Evolutionary conservation across 805 yeast genomes (phyloP).

Genomic region (Metschnikowia dekortorum): DNA sequence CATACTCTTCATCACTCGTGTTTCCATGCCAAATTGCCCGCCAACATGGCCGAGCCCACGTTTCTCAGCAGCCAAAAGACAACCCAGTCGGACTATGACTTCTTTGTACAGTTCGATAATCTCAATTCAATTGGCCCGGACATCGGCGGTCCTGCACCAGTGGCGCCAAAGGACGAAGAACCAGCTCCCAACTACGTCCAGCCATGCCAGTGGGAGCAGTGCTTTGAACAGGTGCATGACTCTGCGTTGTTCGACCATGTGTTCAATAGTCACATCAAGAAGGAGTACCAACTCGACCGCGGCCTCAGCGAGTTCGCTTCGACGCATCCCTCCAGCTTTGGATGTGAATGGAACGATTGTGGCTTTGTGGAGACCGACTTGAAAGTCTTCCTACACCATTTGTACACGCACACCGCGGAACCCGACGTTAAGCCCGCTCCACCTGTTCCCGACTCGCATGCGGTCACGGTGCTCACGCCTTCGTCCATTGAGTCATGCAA

Average conservation of each 20-base stretch:
- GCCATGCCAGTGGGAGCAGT: constrained; percentile 67
- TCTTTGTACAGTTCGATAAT: constrained; percentile 33
- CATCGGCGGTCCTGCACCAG: background rate
- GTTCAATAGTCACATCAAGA: constrained; percentile 48
- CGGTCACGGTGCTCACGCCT: constrained; percentile 3
- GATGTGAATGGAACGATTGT: constrained; percentile 80
- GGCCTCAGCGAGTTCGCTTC: background rate
- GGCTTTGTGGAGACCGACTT: constrained; percentile 50
- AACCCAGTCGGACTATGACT: constrained; percentile 32
- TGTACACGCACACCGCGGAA: constrained; percentile 26
- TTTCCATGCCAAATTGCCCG: constrained; percentile 42
- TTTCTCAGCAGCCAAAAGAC: constrained; percentile 1
- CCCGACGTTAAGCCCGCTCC: background rate
- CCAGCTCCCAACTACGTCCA: background rate
- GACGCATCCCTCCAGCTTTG: constrained; percentile 19
- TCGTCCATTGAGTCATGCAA: constrained; percentile 1
- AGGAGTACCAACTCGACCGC: constrained; percentile 9
- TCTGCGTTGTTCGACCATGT: constrained; percentile 31
- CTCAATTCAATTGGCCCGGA: constrained; percentile 18
- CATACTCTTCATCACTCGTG: constrained; percentile 35
- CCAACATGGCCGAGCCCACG: constrained; percentile 7
- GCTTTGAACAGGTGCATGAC: constrained; percentile 41
- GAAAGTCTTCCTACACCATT: constrained; percentile 54
- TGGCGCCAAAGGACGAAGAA: constrained; percentile 1
- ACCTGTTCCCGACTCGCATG: background rate